A percentile compares a stretch with the other conserved stretches of the same genome.
Evolutionary conservation across 148 eudicot species (phyloP).

Genomic region (Rhododendron ferrugineum): DNA sequence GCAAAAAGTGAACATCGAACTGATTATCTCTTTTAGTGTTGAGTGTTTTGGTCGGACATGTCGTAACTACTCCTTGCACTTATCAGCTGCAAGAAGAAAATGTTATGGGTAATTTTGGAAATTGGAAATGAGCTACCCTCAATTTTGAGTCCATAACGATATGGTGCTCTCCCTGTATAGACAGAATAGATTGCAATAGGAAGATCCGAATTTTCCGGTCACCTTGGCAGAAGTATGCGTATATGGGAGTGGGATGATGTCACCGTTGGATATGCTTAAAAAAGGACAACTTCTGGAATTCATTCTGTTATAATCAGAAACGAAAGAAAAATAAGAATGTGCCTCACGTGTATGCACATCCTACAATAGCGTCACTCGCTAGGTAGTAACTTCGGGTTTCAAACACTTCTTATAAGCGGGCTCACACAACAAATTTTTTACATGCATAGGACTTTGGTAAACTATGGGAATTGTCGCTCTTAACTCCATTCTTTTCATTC

Average conservation of each 20-base stretch:
- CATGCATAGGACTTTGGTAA: not conserved
- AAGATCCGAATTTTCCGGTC: not conserved
- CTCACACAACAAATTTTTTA: not conserved
- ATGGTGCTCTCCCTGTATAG: not conserved
- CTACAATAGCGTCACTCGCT: not conserved
- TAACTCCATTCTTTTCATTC: no score
- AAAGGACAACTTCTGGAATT: not conserved
- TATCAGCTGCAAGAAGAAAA: not conserved
- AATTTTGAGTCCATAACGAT: not conserved
- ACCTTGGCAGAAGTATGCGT: not conserved
- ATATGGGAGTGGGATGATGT: not conserved
- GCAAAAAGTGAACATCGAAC: not conserved
- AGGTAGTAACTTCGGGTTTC: not conserved
- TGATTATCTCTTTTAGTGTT: not conserved
- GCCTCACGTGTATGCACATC: not conserved
- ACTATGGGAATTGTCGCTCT: not conserved
- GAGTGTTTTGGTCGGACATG: not conserved
- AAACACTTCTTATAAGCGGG: not conserved
- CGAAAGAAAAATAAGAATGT: not conserved
- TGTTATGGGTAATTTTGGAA: not conserved
- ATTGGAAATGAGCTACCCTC: not conserved
- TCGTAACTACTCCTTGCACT: not conserved
- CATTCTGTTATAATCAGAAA: not conserved
- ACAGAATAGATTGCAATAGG: not conserved
- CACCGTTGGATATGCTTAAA: not conserved